Evolutionary conservation across 305 asterid genomes (phyloP).

Genomic region (Solanum aculeatissimum): DNA sequence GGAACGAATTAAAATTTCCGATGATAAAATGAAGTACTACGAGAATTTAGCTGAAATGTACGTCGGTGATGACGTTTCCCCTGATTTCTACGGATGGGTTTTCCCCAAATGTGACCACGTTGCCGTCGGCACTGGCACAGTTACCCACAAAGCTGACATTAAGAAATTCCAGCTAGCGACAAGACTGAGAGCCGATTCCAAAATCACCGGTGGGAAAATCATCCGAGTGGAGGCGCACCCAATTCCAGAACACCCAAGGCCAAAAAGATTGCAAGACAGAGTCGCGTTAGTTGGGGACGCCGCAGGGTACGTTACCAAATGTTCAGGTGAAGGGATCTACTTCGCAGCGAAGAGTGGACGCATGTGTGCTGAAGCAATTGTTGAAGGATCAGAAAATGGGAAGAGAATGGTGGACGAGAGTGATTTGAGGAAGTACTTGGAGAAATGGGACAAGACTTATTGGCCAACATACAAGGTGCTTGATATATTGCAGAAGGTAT

Average conservation of each 20-base stretch:
- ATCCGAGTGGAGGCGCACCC: conserved; percentile 98
- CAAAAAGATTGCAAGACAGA: conserved; percentile 50
- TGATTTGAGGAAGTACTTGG: conserved; percentile 77
- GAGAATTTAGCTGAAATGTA: conserved; percentile 86
- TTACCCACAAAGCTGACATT: conserved; percentile 72
- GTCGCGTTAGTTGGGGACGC: conserved; percentile 94
- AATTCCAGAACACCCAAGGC: conserved; percentile 90
- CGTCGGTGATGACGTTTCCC: conserved; percentile 90
- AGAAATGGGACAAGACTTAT: conserved; percentile 92
- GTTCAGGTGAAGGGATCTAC: conserved; percentile 94
- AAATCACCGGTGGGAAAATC: conserved; percentile 62
- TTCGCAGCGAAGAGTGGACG: conserved; percentile 94
- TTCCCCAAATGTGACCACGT: conserved; percentile 94
- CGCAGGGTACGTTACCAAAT: conserved; percentile 89
- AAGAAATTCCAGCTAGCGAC: conserved; percentile 69
- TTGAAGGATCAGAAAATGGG: conserved; percentile 84
- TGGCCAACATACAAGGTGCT: conserved; percentile 97
- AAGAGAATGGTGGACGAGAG: conserved; percentile 75
- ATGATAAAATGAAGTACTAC: conserved; percentile 76
- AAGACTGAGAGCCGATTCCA: conserved; percentile 61
- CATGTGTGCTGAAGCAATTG: conserved; percentile 96
- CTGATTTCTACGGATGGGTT: conserved; percentile 94
- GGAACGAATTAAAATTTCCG: conserved; percentile 66
- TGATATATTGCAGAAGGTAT: conserved; percentile 82
- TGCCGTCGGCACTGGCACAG: conserved; percentile 90